A percentile compares a stretch with the other conserved stretches of the same genome.
Evolutionary conservation across 2,329 filamentous ascomycete species (phyloP).

Genomic region (Huntiella bhutanensis): DNA sequence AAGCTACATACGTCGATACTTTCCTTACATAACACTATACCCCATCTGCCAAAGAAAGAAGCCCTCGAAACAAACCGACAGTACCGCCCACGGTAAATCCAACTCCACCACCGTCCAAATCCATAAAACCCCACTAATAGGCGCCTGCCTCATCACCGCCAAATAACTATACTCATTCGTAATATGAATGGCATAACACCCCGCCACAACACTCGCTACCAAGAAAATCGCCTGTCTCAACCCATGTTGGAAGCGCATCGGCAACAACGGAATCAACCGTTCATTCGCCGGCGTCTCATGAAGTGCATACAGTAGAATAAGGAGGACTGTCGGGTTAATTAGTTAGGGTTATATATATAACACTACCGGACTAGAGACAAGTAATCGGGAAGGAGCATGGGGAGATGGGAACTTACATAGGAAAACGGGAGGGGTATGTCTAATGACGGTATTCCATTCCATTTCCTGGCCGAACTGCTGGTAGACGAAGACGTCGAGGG

Average conservation of each 20-base stretch:
- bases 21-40: constrained; percentile 24
- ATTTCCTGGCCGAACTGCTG: constrained; percentile 57
- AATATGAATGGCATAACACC: constrained; percentile 64
- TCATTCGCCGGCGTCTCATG: constrained; percentile 34
- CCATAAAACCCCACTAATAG: constrained; percentile 79
- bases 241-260: constrained; percentile 24
- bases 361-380: no score
- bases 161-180: constrained; percentile 69
- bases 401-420: not conserved
- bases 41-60: constrained; percentile 30
- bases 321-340: constrained; percentile 26
- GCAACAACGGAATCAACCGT: constrained; percentile 29
- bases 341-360: not conserved
- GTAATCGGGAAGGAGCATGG: not conserved
- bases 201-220: constrained; percentile 36
- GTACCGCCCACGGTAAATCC: constrained; percentile 45
- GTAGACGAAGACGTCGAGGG: constrained; percentile 60
- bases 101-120: constrained; percentile 85
- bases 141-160: constrained; percentile 77
- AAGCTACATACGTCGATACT: not conserved
- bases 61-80: constrained; percentile 28
- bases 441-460: constrained; percentile 34
- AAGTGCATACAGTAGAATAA: constrained; percentile 34
- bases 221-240: constrained; percentile 46
- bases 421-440: constrained; percentile 30